Percentiles rank a stretch among this genome's conserved stretches.
phyloP scores from a whole-genome alignment of 2,329 filamentous ascomycete genomes.

The Ciborinia camelliae region DNA sequence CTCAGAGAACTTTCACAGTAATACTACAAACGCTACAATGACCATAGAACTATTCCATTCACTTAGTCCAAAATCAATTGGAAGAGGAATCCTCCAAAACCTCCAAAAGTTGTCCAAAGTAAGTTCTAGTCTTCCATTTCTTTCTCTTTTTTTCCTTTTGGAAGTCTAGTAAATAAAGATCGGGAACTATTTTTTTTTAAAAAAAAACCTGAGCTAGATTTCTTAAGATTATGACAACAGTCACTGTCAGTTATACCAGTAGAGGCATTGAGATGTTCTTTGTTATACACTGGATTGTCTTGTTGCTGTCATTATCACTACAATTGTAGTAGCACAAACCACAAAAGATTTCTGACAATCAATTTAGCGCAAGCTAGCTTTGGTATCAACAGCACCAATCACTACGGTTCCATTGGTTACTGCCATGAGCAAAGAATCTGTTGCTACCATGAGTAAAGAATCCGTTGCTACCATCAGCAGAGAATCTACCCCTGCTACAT shows the following conservation, averaged over 20 bases:
- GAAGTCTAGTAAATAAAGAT: not conserved
- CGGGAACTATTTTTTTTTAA: not conserved
- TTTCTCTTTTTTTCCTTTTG: not conserved
- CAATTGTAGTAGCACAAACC: not conserved
- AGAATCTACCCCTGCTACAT: not conserved
- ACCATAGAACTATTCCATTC: not conserved
- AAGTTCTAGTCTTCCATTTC: not conserved
- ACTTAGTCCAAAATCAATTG: slow-evolving; percentile 1
- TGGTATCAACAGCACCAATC: not conserved
- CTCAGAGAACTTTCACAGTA: not conserved
- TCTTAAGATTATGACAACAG: not conserved
- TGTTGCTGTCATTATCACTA: not conserved
- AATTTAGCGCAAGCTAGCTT: slow-evolving; percentile 7
- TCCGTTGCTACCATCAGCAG: not conserved
- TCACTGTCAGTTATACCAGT: not conserved
- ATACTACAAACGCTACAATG: slow-evolving; percentile 7
- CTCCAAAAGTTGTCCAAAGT: slow-evolving; percentile 5
- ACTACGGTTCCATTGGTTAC: not conserved
- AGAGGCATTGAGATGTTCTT: not conserved
- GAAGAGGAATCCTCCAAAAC: not conserved
- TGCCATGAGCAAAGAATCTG: not conserved
- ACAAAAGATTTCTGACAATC: not conserved
- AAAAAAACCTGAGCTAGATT: too few species aligned
- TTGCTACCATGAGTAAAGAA: not conserved
- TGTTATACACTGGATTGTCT: not conserved